Evolutionary conservation across 768 basidiomycete genomes (phyloP), one percentile per base, ranked within the genome.

Genomic region (Coprinellus micaceus): DNA sequence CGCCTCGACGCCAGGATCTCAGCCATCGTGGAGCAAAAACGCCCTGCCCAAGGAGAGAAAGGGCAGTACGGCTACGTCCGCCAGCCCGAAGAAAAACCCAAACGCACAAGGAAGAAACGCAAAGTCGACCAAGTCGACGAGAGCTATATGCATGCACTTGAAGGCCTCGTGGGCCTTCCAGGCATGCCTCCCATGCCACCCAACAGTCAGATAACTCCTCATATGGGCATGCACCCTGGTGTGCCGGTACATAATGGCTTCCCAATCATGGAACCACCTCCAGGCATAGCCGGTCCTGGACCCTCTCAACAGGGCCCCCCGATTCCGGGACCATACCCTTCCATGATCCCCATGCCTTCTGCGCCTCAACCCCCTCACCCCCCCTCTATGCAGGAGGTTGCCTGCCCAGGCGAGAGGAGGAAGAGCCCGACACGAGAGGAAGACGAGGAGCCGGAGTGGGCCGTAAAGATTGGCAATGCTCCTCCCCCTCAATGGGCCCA

Each of bases 51-150:
- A 9, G 89, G 88, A 22, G 87, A 88, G 68, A 89, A 91, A 64
- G 89, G 89, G 0, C 89, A 91, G 58, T 90, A 89, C 60, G 89
- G 88, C 28, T 91, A 89, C 58, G 86, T 91, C 26, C 86, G 90
- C 10, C 81, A 85, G 62, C 73, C 85, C 0, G 89, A 90, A 61
- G 85, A 84, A 63, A 89, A 85, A 65, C 74, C 76, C 2, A 90
- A 81, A 65, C 77, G 77, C n/a, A 58, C 66, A 6, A 73, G 82
- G 54, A 83, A 77, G 68, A 84, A 76, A 63, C 78, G 60, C 66
- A 66, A 19, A 58, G 63, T 5, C 62, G 71, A 39, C 25, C 58
- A 58, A 26, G 61, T 62, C 30, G 63, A 66, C 9, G 67, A 74
- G 29, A 65, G 68, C 17, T 59, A 57, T 40, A 11, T 53, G 28